Percentiles rank a stretch among this genome's conserved stretches.
Conservation (phyloP, 148 eudicot genomes). For the Tetragonia tetragonoides region DNA sequence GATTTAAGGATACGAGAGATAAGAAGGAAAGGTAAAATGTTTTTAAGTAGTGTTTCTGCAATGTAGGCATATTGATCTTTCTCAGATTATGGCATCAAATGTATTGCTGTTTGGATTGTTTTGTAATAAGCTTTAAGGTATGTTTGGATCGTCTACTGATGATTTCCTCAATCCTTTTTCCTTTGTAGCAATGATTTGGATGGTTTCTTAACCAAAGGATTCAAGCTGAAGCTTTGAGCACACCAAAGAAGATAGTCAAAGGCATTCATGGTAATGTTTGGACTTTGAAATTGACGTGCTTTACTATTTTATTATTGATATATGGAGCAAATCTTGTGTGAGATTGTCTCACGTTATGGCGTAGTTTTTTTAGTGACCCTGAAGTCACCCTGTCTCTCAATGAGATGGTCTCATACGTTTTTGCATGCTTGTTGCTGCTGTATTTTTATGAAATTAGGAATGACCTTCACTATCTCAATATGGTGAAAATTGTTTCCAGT, state of each 20-base stretch:
- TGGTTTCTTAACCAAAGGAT: conserved; percentile 6
- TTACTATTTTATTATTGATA: too few species aligned
- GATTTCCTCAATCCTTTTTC: not conserved
- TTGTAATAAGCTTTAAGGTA: not conserved
- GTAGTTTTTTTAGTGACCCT: too few species aligned
- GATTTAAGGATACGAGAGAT: not conserved
- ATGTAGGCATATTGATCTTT: too few species aligned
- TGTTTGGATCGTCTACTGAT: too few species aligned
- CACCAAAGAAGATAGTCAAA: not conserved
- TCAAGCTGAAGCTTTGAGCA: conserved; percentile 6
- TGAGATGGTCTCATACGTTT: too few species aligned
- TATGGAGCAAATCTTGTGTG: too few species aligned
- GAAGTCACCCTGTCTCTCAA: too few species aligned
- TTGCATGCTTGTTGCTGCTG: too few species aligned
- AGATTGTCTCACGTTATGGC: too few species aligned
- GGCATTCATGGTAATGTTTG: not conserved
- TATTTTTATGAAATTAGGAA: too few species aligned
- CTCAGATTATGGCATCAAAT: not conserved
- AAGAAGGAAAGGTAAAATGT: not conserved
- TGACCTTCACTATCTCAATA: too few species aligned
- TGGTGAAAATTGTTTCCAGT: too few species aligned
- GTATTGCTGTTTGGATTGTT: not conserved
- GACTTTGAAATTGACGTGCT: not conserved
- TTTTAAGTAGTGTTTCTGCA: not conserved
- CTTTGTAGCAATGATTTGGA: not conserved